Base-by-base conservation (phyloP, 176 grass and related monocot species). In the Oryza glumipatula region DNA sequence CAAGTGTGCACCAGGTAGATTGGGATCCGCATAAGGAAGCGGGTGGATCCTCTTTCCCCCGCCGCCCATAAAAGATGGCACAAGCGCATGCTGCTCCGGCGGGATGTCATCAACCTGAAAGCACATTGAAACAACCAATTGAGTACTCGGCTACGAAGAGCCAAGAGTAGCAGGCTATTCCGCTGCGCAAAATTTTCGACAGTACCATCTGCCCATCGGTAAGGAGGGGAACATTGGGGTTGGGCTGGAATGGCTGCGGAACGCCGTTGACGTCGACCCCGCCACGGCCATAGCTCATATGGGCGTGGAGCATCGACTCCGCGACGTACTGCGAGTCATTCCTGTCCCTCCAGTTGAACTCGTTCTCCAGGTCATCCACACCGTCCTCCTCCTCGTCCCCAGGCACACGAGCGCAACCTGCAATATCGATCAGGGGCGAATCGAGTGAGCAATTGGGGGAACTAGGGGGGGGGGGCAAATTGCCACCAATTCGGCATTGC, bases 21-120 rank as follows among this genome's bases (percentile, higher is more conserved):
- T 88, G 17, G 90, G 75, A 88, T 95, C 93, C 23, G 85, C 36
- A 41, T 88, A 95, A 4, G 93, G 93, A 60, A 95, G 93, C 12
- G 93, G 93, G 56, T 95, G 93, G 76, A 95, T 95, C 82, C 93
- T 86, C 88, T 95, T 95, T 44, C 90, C 93, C 38, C 93, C 93
- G 0, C 93, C 83, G 5, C 93, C 93, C 58, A 92, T 85, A 60
- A 89, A 95, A n/a, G 93, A 85, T 9, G 93, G 93, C 30, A 95
- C 93, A 6, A 95, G 91, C 0, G 93, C 93, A 65, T 95, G 93
- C 88, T 95, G 93, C 79, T 95, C 93, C 0, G 93, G 93, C 2
- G 93, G 93, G 77, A 95, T 95, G 33, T 95, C 93, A 61, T 95
- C 93, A 35, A 95, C 90, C 93, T 94, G 35, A 7, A 87, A 46